Base-by-base conservation (phyloP, 768 basidiomycete species). In the Leccinum aurantiacum region DNA sequence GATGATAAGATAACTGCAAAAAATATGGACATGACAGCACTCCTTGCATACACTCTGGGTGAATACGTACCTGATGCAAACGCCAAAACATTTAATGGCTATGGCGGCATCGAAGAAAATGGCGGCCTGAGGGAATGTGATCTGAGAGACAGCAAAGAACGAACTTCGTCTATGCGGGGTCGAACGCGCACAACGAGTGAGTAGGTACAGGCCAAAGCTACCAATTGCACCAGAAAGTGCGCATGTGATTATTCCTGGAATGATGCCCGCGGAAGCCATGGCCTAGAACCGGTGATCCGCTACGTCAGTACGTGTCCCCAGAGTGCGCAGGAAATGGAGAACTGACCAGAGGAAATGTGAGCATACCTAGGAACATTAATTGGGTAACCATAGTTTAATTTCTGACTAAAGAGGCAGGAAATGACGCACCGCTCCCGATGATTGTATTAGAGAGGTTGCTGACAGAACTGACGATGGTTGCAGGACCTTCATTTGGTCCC, bases 1-100 rank as follows among this genome's bases (percentile, higher is more conserved):
- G 65, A 96, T 94, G 68, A 95, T 95, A 61, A 94, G 80, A 72
- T 94, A 93, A 70, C 91, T 93, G 65, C 19, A 8, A 51, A 54
- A 41, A 46, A 25, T 1, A 33, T 13, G 24, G 8, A 54, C 9
- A 48, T 53, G 41, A 54, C 44, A 51, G 17, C 22, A 48, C 38
- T 29, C 13, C 47, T 54, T 15, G 6, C 2, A 24, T 19, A 33
- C 41, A 31, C 27, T 56, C 52, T 48, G 56, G 57, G 48, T 33
- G 41, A 27, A 54, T 22, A 38, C 82, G 50, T 75, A 93, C 84
- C 93, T 94, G 66, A 95, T 88, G 35, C 92, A 93, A 3, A 98
- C 96, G 19, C 96, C 96, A 70, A 97, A 97, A 73, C 96, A 98
- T 72, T 98, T 98, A 71, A 87, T 89, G 10, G 94, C 94, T 66